Percentiles rank a stretch among this genome's conserved stretches.
These are phyloP conservation scores for Flaveria bidentis DNA, from an alignment of 129 eudicot genomes.

Conservation along the genomic window DNA sequence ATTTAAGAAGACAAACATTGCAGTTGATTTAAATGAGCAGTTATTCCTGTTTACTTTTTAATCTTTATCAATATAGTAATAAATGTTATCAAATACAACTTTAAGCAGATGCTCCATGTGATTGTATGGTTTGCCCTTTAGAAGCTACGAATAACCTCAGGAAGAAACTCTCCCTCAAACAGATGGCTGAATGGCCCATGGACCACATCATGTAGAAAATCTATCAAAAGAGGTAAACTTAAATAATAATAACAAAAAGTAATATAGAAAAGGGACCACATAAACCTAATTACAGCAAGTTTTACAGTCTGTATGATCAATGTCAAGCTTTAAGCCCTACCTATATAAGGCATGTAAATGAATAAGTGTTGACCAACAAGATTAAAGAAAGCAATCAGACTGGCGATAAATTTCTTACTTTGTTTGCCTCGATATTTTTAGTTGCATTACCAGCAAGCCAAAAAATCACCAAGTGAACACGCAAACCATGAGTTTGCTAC, in stretches of 20 bases:
- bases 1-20: no score
- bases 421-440: constrained; percentile 18
- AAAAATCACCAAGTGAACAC: constrained; percentile 88
- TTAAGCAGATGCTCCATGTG: not conserved
- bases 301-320: constrained; percentile 63
- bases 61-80: not conserved
- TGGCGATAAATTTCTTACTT: no score
- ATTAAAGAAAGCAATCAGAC: no score
- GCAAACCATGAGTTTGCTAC: constrained; percentile 89
- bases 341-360: constrained; percentile 31
- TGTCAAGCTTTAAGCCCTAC: constrained; percentile 81
- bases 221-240: constrained; percentile 32
- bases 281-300: constrained; percentile 58
- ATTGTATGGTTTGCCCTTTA: no score
- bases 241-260: not conserved
- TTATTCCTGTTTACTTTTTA: no score
- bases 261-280: constrained; percentile 10
- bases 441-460: constrained; percentile 81
- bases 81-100: not conserved
- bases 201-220: constrained; percentile 85
- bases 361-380: not conserved
- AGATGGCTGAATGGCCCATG: constrained; percentile 42
- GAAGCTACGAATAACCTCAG: no score
- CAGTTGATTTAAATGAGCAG: no score
- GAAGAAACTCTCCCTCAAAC: no score